These are phyloP conservation scores for Auriscalpium microsporum DNA, from an alignment of 768 basidiomycete species.

Conservation along the genomic window DNA sequence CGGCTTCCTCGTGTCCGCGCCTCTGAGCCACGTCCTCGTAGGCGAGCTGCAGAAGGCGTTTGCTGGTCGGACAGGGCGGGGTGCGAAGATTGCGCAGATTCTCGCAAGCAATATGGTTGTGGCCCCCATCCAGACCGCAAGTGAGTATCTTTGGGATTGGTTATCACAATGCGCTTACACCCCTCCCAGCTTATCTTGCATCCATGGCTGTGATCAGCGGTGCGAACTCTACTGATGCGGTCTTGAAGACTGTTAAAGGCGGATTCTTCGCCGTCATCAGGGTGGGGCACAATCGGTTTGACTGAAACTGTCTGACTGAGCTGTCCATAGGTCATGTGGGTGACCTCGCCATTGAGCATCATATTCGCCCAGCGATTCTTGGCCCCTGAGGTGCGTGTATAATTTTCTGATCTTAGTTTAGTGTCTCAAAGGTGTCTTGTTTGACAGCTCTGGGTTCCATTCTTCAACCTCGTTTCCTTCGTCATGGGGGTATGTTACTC, in stretches of 20 bases:
- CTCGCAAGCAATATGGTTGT: constrained; percentile 68
- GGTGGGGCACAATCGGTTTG: constrained; percentile 31
- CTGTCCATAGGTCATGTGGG: constrained; percentile 59
- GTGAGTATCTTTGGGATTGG: constrained; percentile 30
- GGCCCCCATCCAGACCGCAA: constrained; percentile 63
- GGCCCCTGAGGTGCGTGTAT: constrained; percentile 53
- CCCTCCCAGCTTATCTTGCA: constrained; percentile 51
- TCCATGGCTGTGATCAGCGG: constrained; percentile 83
- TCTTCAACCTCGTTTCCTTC: constrained; percentile 76
- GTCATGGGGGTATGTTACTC: constrained; percentile 53
- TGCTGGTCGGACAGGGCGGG: constrained; percentile 57
- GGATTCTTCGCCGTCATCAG: constrained; percentile 70
- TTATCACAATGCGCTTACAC: not conserved
- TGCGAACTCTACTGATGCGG: constrained; percentile 54
- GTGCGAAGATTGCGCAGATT: constrained; percentile 62
- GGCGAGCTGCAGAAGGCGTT: constrained; percentile 68
- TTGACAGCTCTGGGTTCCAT: constrained; percentile 73
- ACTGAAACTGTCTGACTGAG: not conserved
- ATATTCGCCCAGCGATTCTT: constrained; percentile 73
- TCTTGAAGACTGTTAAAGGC: constrained; percentile 56
- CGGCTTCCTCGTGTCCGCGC: constrained; percentile 78
- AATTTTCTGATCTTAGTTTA: not conserved
- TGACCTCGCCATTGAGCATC: constrained; percentile 68
- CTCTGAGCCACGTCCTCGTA: constrained; percentile 68
- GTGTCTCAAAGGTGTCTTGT: not conserved